phyloP scores from a whole-genome alignment of 768 basidiomycete species.

The Paxillus rubicundulus region DNA sequence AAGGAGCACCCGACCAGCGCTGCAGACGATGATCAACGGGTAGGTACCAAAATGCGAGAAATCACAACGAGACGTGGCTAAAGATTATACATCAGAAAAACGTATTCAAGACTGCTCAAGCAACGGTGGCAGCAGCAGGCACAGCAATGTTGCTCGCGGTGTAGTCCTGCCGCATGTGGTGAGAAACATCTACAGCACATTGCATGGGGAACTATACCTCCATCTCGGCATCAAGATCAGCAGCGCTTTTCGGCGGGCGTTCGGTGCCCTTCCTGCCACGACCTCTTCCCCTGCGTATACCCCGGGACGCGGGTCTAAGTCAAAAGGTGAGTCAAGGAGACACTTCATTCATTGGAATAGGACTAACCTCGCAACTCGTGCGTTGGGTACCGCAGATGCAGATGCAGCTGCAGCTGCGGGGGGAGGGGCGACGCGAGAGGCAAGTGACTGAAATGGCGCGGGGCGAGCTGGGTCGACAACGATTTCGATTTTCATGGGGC shows the following conservation, averaged over 20 bases:
- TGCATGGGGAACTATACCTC: slow-evolving; percentile 53
- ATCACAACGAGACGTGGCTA: slow-evolving; percentile 6
- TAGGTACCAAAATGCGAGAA: slow-evolving; percentile 25
- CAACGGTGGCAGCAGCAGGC: slow-evolving; percentile 48
- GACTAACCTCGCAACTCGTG: slow-evolving; percentile 38
- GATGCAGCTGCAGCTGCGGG: slow-evolving; percentile 30
- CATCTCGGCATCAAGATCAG: slow-evolving; percentile 98
- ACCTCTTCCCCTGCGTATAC: slow-evolving; percentile 48
- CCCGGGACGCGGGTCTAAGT: slow-evolving; percentile 33
- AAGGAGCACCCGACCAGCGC: slow-evolving; percentile 21
- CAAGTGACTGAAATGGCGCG: slow-evolving; percentile 60
- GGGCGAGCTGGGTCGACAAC: slow-evolving; percentile 81
- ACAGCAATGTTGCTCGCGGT: slow-evolving; percentile 49
- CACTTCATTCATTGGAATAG: not conserved
- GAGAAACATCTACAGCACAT: not conserved
- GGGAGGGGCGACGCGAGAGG: slow-evolving; percentile 81
- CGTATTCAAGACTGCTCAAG: slow-evolving; percentile 9
- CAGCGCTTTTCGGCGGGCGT: slow-evolving; percentile 75
- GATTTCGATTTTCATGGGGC: slow-evolving; percentile 98
- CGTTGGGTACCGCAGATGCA: slow-evolving; percentile 6
- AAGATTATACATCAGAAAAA: slow-evolving; percentile 8
- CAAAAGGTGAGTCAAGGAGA: slow-evolving; percentile 9
- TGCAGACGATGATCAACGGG: not conserved
- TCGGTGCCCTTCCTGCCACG: slow-evolving; percentile 47
- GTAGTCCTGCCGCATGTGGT: slow-evolving; percentile 51